Base-by-base conservation (phyloP, 1,284 basidiomycete genomes). In the Cryptococcus sp. region DNA sequence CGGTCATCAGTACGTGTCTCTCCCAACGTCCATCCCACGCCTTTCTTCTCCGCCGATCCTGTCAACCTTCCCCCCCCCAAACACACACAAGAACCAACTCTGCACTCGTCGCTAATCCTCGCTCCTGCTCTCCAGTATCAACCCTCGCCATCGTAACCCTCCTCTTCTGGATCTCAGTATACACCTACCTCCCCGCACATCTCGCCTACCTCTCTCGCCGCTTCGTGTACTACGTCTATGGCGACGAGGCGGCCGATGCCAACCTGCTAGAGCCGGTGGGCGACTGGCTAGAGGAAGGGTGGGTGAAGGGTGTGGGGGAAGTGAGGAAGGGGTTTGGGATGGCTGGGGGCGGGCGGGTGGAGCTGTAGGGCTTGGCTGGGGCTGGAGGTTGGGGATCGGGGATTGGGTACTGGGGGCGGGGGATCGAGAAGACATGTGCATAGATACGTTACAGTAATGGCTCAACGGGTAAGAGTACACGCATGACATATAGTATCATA, bases 221-320 rank as follows among this genome's bases (percentile, higher is more conserved):
- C 37, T 73, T 72, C 61, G 64, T 72, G 35, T 79, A 78, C 65
- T 79, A 79, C 57, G 66, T 77, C 7, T 75, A 69, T 50, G 77
- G 72, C 4, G 75, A 77, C 58, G 76, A 78, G 61, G 64, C 45
- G 20, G 60, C 60, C 52, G 50, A 61, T n/a, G 23, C 58, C 8
- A 24, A 47, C 24, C 35, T n/a, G 9, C 35, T 47, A 15, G 35
- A 21, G 35, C 20, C 45, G 12, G 48, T 61, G 46, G 43, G 48
- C 24, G 56, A 51, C 12, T 61, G 52, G 56, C 40, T 57, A 13
- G 47, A 24, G 38, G 35, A 21, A n/a, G 52, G 57, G 43, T 28
- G 53, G 9, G 20, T 33, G 36, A 45, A 42, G 15, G 45, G 43
- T 16, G 20, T 46, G 8, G 49, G 39, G 15, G 50, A 48, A 4